A percentile compares a stretch with the other conserved stretches of the same genome.
Evolutionary conservation across 2,329 filamentous ascomycete genomes (phyloP).

Genomic region (Arthrobotrys entomopaga): DNA sequence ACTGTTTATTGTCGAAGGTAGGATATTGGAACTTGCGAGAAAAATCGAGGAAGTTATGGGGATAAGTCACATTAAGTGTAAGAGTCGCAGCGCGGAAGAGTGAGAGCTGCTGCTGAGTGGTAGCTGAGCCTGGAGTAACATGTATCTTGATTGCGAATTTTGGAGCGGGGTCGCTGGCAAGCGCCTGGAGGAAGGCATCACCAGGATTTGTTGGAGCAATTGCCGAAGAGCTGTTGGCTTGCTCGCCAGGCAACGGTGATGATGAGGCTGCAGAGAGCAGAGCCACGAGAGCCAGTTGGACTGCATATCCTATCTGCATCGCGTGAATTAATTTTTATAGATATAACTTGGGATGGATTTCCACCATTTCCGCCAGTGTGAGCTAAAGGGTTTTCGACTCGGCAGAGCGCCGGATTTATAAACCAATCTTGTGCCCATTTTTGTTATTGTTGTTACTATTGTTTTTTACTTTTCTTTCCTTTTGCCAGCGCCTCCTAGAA

Average conservation of each 20-base stretch:
- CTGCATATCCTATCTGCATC: too few relatives aligned
- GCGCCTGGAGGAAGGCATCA: not conserved
- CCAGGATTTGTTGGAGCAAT: not conserved
- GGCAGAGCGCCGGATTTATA: too few relatives aligned
- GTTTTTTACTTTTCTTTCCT: too few relatives aligned
- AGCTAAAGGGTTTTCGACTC: too few relatives aligned
- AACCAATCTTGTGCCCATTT: too few relatives aligned
- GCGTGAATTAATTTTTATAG: too few relatives aligned
- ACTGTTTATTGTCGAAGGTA: slow-evolving; percentile 20
- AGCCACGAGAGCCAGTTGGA: not conserved
- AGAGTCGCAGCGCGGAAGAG: not conserved
- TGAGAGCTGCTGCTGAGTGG: not conserved
- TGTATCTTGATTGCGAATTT: not conserved
- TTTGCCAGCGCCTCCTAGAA: too few relatives aligned
- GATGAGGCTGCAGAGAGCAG: not conserved
- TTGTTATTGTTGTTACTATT: too few relatives aligned
- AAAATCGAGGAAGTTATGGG: not conserved
- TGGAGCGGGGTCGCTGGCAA: not conserved
- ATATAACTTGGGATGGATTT: too few relatives aligned
- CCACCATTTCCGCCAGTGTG: too few relatives aligned
- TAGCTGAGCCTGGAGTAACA: not conserved
- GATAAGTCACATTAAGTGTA: not conserved
- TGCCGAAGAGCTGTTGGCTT: not conserved
- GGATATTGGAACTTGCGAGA: slow-evolving; percentile 26
- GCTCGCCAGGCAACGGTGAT: not conserved